These are phyloP conservation scores for Hortiboletus rubellus DNA, from an alignment of 1,284 basidiomycete genomes.

Conservation along the genomic window DNA sequence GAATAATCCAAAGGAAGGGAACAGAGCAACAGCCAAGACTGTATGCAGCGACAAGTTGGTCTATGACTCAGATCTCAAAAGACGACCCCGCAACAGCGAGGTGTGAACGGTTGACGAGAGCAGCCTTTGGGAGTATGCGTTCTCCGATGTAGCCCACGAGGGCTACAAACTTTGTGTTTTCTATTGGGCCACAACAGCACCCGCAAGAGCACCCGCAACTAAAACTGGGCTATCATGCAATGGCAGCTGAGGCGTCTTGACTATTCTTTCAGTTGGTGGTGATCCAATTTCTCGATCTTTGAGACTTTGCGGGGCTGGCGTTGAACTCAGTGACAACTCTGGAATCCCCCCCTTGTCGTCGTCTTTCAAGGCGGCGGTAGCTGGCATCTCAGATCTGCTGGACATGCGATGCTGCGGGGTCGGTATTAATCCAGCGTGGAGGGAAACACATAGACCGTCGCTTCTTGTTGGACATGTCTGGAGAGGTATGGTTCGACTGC, in stretches of 20 bases:
- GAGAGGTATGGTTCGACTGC: constrained; percentile 62
- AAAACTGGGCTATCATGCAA: constrained; percentile 65
- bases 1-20: constrained; percentile 45
- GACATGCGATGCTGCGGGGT: constrained; percentile 26
- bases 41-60: constrained; percentile 15
- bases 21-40: constrained; percentile 21
- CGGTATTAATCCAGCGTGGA: constrained; percentile 23
- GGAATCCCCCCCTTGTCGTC: constrained; percentile 42
- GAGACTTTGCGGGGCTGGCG: constrained; percentile 32
- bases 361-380: constrained; percentile 36
- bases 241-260: constrained; percentile 64
- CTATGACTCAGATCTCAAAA: constrained; percentile 3
- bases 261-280: constrained; percentile 46
- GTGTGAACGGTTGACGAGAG: neutral
- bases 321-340: constrained; percentile 35
- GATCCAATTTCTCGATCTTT: constrained; percentile 40
- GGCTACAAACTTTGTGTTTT: constrained; percentile 6
- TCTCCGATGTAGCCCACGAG: constrained; percentile 1
- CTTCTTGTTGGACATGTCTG: constrained; percentile 77
- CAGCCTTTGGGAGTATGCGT: neutral
- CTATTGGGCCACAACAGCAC: constrained; percentile 53
- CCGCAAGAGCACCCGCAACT: constrained; percentile 37
- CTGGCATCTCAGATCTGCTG: constrained; percentile 43
- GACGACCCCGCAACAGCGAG: constrained; percentile 2
- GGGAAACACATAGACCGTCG: constrained; percentile 45